Conservation (phyloP, 108 stramenopile genomes). For the Nitzschia sp. region DNA sequence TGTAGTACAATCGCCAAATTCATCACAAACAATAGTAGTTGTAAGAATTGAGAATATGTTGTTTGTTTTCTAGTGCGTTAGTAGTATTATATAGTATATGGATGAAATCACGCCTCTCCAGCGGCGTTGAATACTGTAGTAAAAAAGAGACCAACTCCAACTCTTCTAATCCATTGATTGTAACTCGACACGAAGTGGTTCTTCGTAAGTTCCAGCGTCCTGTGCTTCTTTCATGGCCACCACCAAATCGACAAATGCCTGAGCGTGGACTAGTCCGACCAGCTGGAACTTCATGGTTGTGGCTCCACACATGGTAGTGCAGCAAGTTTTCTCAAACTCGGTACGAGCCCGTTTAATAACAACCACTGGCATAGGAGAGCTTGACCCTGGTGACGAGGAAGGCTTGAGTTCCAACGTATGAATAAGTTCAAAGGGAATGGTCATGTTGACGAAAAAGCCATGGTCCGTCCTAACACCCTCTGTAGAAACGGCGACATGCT, state of each 20-base stretch:
- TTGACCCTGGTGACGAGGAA: background rate
- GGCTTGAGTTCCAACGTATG: background rate
- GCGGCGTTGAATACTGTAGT: too few species aligned
- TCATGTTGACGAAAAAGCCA: slow-evolving; percentile 14
- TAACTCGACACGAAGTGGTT: background rate
- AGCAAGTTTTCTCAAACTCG: slow-evolving; percentile 15
- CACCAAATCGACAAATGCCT: slow-evolving; percentile 24
- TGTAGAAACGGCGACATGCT: slow-evolving; percentile 21
- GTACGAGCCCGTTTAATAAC: slow-evolving; percentile 5
- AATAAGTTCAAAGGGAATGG: slow-evolving; percentile 24
- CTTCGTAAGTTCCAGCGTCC: slow-evolving; percentile 22
- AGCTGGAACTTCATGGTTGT: slow-evolving; percentile 10
- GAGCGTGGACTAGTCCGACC: slow-evolving; percentile 4
- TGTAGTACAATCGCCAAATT: too few species aligned
- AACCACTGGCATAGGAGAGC: background rate
- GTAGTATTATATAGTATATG: too few species aligned
- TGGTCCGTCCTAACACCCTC: slow-evolving; percentile 22
- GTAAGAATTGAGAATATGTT: too few species aligned
- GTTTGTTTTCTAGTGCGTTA: too few species aligned
- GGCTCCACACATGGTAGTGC: background rate
- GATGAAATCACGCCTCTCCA: too few species aligned
- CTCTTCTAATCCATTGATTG: background rate
- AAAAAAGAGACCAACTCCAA: background rate
- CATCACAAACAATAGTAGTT: too few species aligned
- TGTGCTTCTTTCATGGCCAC: slow-evolving; percentile 18